A percentile compares a stretch with the other conserved stretches of the same genome.
phyloP scores from a whole-genome alignment of 78 protist species.

The Chrysochromulina tobinii region DNA sequence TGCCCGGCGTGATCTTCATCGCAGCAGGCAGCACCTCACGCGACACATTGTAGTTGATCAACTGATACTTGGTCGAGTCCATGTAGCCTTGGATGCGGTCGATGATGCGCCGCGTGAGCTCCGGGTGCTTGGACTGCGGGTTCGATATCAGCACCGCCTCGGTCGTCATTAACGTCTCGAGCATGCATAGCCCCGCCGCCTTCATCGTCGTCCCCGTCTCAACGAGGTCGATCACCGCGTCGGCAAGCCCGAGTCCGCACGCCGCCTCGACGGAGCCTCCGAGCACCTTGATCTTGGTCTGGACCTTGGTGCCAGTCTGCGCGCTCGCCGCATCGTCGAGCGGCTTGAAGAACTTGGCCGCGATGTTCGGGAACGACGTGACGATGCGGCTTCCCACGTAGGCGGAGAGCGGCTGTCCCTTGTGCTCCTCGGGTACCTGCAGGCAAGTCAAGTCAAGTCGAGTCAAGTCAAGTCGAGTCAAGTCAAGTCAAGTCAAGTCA shows the following conservation, averaged over 20 bases:
- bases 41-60: slow-evolving; percentile 48
- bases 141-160: slow-evolving; percentile 66
- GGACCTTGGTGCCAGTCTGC: background rate
- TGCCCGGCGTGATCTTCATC: slow-evolving; percentile 58
- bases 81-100: slow-evolving; percentile 56
- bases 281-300: slow-evolving; percentile 19
- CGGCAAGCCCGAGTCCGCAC: slow-evolving; percentile 41
- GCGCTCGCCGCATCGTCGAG: background rate
- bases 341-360: slow-evolving; percentile 37
- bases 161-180: slow-evolving; percentile 25
- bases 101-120: slow-evolving; percentile 11
- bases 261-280: slow-evolving; percentile 79
- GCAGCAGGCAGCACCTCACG: slow-evolving; percentile 18
- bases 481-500: too few species aligned
- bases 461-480: too few species aligned
- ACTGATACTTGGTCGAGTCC: slow-evolving; percentile 13
- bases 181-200: slow-evolving; percentile 64
- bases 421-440: too few species aligned
- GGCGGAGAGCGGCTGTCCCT: background rate
- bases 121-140: slow-evolving; percentile 51
- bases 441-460: too few species aligned
- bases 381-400: slow-evolving; percentile 63
- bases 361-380: slow-evolving; percentile 72
- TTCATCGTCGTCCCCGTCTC: slow-evolving; percentile 81
- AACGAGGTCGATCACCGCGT: slow-evolving; percentile 68